Evolutionary conservation across 2,329 filamentous ascomycete species (phyloP).

Genomic region (Cytospora schulzeri): DNA sequence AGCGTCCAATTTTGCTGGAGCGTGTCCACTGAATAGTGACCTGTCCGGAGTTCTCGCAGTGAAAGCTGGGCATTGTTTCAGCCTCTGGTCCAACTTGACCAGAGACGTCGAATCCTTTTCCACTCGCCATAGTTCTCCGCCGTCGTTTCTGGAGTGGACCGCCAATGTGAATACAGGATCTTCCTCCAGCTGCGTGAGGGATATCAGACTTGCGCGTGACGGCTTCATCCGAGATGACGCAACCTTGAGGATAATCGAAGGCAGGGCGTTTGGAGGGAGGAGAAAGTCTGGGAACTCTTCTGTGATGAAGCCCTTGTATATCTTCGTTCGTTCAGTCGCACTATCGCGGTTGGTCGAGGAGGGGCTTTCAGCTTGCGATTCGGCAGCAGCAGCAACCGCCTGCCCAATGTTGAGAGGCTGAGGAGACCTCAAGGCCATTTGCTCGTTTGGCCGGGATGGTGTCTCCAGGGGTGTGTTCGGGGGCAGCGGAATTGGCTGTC

Average conservation of each 20-base stretch:
- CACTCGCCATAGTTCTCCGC: slow-evolving; percentile 84
- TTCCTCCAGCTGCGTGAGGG: slow-evolving; percentile 78
- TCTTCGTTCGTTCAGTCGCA: slow-evolving; percentile 47
- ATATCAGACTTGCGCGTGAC: slow-evolving; percentile 81
- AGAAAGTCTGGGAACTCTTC: slow-evolving; percentile 87
- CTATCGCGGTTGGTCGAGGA: slow-evolving; percentile 41
- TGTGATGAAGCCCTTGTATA: slow-evolving; percentile 78
- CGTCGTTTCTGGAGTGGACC: slow-evolving; percentile 74
- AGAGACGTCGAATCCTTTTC: slow-evolving; percentile 89
- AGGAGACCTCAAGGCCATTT: slow-evolving; percentile 43
- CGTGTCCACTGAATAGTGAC: slow-evolving; percentile 85
- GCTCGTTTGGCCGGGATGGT: slow-evolving; percentile 45
- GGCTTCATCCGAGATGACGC: slow-evolving; percentile 95
- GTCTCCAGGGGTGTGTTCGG: slow-evolving; percentile 68
- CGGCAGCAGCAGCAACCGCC: slow-evolving; percentile 32
- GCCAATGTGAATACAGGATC: slow-evolving; percentile 93
- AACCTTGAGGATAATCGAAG: slow-evolving; percentile 82
- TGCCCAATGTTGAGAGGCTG: slow-evolving; percentile 45
- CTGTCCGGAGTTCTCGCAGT: slow-evolving; percentile 79
- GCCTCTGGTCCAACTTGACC: slow-evolving; percentile 75
- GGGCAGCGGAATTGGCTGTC: slow-evolving; percentile 72
- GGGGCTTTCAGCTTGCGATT: slow-evolving; percentile 33
- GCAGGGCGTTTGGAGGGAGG: slow-evolving; percentile 84
- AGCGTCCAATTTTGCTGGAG: slow-evolving; percentile 89
- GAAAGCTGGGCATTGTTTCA: slow-evolving; percentile 75